Evolutionary conservation across 192 early-diverging fungal species (phyloP).

Genomic region (Coemansia sp.): DNA sequence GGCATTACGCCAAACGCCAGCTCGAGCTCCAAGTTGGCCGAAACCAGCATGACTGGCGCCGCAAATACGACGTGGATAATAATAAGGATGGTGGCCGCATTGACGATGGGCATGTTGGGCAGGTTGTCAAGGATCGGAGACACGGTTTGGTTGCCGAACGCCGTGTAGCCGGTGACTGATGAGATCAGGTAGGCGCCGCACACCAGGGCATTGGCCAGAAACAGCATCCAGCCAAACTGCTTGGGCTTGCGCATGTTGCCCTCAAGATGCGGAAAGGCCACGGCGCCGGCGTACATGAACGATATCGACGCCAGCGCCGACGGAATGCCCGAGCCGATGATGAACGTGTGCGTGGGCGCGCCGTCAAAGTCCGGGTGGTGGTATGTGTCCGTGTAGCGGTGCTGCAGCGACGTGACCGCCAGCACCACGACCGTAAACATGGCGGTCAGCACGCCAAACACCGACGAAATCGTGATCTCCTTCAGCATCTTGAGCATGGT

Average conservation of each 20-base stretch:
- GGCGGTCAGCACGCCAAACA: slow-evolving; percentile 69
- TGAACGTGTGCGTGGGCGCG: slow-evolving; percentile 45
- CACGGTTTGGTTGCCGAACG: slow-evolving; percentile 64
- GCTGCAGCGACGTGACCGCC: slow-evolving; percentile 30
- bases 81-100: slow-evolving; percentile 67
- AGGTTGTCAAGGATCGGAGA: slow-evolving; percentile 71
- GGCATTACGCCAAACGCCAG: slow-evolving; percentile 60
- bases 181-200: slow-evolving; percentile 65
- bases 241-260: slow-evolving; percentile 69
- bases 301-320: slow-evolving; percentile 73
- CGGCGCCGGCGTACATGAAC: slow-evolving; percentile 81
- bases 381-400: slow-evolving; percentile 41
- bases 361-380: slow-evolving; percentile 26
- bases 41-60: slow-evolving; percentile 71
- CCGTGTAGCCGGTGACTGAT: slow-evolving; percentile 66
- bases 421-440: slow-evolving; percentile 56
- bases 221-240: slow-evolving; percentile 66
- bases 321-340: slow-evolving; percentile 68
- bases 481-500: slow-evolving; percentile 71
- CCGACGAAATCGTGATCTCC: slow-evolving; percentile 72
- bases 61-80: slow-evolving; percentile 79
- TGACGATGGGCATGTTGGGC: slow-evolving; percentile 58
- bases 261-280: slow-evolving; percentile 80
- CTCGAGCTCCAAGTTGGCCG: slow-evolving; percentile 72
- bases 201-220: slow-evolving; percentile 60